These are phyloP conservation scores for Amanita phalloides DNA, from an alignment of 768 basidiomycete species.

Conservation along the genomic window DNA sequence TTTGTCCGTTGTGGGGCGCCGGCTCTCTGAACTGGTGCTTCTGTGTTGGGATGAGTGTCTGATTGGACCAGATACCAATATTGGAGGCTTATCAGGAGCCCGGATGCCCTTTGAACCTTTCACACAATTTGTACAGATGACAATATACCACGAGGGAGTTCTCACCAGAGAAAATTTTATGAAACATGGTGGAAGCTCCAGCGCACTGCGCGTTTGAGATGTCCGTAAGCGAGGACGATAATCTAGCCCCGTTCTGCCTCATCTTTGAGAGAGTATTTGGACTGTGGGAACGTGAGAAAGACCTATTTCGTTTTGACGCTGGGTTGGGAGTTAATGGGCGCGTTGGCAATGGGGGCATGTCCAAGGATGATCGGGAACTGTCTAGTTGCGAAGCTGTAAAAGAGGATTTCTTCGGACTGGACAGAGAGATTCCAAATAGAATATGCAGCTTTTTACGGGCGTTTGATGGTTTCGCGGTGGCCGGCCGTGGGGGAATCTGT, in stretches of 20 bases:
- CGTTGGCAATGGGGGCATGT: constrained; percentile 11
- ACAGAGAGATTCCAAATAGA: constrained; percentile 33
- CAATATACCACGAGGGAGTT: not conserved
- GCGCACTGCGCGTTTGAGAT: constrained; percentile 1
- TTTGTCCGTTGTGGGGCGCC: not conserved
- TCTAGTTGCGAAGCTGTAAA: constrained; percentile 21
- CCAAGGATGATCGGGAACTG: constrained; percentile 15
- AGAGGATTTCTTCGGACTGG: constrained; percentile 25
- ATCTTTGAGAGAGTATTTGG: constrained; percentile 18
- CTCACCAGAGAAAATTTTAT: constrained; percentile 22
- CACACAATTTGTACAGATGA: not conserved
- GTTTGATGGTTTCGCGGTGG: constrained; percentile 24
- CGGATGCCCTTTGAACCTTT: not conserved
- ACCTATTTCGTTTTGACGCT: constrained; percentile 19
- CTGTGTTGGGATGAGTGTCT: constrained; percentile 17
- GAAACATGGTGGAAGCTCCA: constrained; percentile 18
- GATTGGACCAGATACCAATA: constrained; percentile 22
- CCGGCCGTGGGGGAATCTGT: constrained; percentile 11
- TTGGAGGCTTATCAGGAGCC: not conserved
- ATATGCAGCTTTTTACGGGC: constrained; percentile 32
- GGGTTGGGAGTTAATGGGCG: constrained; percentile 9
- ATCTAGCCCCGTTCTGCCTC: constrained; percentile 18
- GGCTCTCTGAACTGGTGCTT: constrained; percentile 12
- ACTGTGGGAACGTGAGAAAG: constrained; percentile 19
- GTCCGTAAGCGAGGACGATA: not conserved